Conservation (phyloP, 2,329 filamentous ascomycete species). For the Hymenoscyphus albidus region DNA sequence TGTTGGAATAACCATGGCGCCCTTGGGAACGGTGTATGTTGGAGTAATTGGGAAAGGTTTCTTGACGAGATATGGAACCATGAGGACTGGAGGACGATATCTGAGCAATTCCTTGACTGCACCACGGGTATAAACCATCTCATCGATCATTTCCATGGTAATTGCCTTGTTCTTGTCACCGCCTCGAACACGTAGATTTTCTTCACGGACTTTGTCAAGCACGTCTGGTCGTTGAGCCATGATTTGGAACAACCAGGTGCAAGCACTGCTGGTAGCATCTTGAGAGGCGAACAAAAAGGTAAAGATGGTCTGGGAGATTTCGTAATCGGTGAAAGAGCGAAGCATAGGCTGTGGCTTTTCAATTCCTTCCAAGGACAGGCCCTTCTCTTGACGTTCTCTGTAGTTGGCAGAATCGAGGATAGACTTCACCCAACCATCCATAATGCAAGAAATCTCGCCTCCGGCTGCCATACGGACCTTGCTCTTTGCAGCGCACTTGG, state of each 20-base stretch:
- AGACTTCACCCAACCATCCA: constrained; percentile 88
- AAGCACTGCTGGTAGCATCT: constrained; percentile 90
- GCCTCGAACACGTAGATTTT: constrained; percentile 74
- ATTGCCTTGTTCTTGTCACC: constrained; percentile 69
- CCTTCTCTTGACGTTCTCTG: constrained; percentile 72
- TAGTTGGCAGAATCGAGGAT: constrained; percentile 85
- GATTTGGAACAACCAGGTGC: constrained; percentile 93
- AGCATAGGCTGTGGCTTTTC: constrained; percentile 81
- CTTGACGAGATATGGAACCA: constrained; percentile 94
- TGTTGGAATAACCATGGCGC: constrained; percentile 90
- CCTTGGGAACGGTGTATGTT: constrained; percentile 88
- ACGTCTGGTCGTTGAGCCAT: constrained; percentile 92
- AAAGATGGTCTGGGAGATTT: constrained; percentile 91
- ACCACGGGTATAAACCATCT: constrained; percentile 83
- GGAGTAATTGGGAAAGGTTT: constrained; percentile 89
- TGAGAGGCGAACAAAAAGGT: constrained; percentile 97
- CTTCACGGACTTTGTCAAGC: constrained; percentile 83
- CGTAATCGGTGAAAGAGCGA: constrained; percentile 82
- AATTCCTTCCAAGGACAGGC: constrained; percentile 60
- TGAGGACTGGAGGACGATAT: constrained; percentile 92
- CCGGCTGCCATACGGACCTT: constrained; percentile 89
- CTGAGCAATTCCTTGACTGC: constrained; percentile 88
- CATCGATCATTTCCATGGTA: constrained; percentile 82
- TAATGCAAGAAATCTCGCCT: constrained; percentile 83
- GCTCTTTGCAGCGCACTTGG: constrained; percentile 88